These are phyloP conservation scores for Xerocomus spinulosus DNA, from an alignment of 768 basidiomycete genomes.

Conservation along the genomic window DNA sequence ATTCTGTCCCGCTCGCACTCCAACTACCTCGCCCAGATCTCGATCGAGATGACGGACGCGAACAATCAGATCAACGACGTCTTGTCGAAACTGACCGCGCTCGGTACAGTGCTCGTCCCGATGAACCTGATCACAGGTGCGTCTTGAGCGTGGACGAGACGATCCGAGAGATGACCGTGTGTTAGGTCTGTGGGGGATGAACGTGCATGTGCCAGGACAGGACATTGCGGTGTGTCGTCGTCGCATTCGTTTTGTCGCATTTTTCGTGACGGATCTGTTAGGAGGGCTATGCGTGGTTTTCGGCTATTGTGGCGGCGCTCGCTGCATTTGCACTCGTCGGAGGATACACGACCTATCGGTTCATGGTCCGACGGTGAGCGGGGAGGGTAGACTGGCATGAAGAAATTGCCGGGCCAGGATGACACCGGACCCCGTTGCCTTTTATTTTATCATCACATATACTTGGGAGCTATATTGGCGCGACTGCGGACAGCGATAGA, in stretches of 20 bases:
- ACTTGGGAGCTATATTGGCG: too few species aligned
- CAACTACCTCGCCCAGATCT: constrained; percentile 98
- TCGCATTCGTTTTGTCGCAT: neutral
- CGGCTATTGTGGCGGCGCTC: constrained; percentile 76
- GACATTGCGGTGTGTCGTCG: constrained; percentile 39
- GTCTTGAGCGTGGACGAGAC: too few species aligned
- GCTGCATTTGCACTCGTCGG: constrained; percentile 79
- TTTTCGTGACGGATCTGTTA: neutral
- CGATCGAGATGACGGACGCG: constrained; percentile 99
- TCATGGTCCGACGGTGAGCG: constrained; percentile 51
- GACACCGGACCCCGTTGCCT: too few species aligned
- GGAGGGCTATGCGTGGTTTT: constrained; percentile 75
- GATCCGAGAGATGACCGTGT: neutral
- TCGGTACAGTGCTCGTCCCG: constrained; percentile 95
- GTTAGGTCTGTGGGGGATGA: constrained; percentile 94
- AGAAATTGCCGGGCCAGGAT: too few species aligned
- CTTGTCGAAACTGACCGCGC: constrained; percentile 90
- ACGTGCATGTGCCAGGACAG: constrained; percentile 93
- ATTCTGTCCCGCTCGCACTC: constrained; percentile 98
- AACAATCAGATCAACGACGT: constrained; percentile 99
- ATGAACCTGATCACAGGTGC: constrained; percentile 94
- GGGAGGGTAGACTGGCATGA: too few species aligned
- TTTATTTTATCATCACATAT: too few species aligned
- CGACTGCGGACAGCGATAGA: too few species aligned
- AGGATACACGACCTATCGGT: constrained; percentile 72